Percentiles rank a stretch among this genome's conserved stretches.
Evolutionary conservation across 352 stramenopile genomes (phyloP).

Genomic region (Thraustotheca clavata): DNA sequence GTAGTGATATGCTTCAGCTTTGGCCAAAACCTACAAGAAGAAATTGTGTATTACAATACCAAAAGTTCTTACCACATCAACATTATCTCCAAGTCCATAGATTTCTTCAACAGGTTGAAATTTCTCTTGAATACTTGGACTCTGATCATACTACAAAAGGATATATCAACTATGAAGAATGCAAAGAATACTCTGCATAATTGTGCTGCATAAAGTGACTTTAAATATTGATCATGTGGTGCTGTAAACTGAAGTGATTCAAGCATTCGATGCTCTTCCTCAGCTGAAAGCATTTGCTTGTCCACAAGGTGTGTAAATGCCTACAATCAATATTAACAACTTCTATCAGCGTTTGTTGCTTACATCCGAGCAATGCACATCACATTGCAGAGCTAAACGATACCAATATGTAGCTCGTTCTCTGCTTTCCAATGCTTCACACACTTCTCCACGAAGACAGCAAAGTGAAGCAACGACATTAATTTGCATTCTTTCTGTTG

Average conservation of each 20-base stretch:
- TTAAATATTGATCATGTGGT: conserved; percentile 51
- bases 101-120: conserved; percentile 51
- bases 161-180: background rate
- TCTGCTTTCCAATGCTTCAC: conserved; percentile 71
- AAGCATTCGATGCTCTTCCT: conserved; percentile 61
- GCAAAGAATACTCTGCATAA: conserved; percentile 41
- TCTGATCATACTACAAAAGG: conserved; percentile 48
- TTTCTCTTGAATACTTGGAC: conserved; percentile 40
- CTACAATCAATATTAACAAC: conserved; percentile 20
- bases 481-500: conserved; percentile 28
- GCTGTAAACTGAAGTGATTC: conserved; percentile 54
- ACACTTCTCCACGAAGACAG: conserved; percentile 76
- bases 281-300: conserved; percentile 71
- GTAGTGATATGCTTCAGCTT: conserved; percentile 77
- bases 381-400: conserved; percentile 58
- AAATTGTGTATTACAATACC: background rate
- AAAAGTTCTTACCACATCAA: conserved; percentile 46
- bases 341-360: background rate
- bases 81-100: conserved; percentile 45
- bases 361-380: conserved; percentile 71
- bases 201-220: conserved; percentile 54
- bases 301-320: conserved; percentile 81
- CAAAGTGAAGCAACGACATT: conserved; percentile 74
- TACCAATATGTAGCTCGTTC: conserved; percentile 76
- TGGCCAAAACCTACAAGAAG: conserved; percentile 46